These are phyloP conservation scores for Didymella lethalis DNA, from an alignment of 2,329 filamentous ascomycete genomes.

Conservation along the genomic window DNA sequence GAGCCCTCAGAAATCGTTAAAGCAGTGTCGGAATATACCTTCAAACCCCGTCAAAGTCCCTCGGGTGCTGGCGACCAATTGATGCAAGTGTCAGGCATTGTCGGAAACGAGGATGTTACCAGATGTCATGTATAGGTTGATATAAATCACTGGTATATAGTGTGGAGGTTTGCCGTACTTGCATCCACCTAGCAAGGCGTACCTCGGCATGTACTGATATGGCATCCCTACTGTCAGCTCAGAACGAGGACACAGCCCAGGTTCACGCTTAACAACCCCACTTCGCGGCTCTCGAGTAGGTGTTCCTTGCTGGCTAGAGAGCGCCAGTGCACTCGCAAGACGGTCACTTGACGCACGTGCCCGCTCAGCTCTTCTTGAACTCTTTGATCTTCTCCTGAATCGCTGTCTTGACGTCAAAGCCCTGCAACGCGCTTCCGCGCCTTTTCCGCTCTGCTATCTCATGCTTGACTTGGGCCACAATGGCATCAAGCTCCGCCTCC, in stretches of 20 bases:
- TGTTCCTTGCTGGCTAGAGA: background rate
- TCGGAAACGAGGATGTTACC: too few relatives aligned
- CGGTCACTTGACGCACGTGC: background rate
- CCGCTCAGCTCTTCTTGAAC: conserved; percentile 32
- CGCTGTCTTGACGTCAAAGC: conserved; percentile 48
- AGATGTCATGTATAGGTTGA: background rate
- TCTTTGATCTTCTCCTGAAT: conserved; percentile 49
- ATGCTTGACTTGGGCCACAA: conserved; percentile 74
- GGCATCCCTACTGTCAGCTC: background rate
- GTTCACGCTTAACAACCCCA: background rate
- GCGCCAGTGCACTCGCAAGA: background rate
- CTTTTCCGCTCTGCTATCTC: conserved; percentile 71
- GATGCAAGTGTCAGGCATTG: background rate
- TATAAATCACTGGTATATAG: background rate
- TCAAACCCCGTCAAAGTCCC: background rate
- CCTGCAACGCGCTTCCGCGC: conserved; percentile 51
- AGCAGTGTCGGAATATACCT: background rate
- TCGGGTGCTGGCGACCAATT: background rate
- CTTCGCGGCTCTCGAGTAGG: background rate
- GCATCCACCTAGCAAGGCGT: background rate
- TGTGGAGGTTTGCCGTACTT: background rate
- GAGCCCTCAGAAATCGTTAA: background rate
- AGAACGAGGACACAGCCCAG: background rate
- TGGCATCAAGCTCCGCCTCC: conserved; percentile 77
- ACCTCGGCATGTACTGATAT: background rate